Evolutionary conservation across 2,329 filamentous ascomycete species (phyloP).

Genomic region (Fusarium coffeatum): DNA sequence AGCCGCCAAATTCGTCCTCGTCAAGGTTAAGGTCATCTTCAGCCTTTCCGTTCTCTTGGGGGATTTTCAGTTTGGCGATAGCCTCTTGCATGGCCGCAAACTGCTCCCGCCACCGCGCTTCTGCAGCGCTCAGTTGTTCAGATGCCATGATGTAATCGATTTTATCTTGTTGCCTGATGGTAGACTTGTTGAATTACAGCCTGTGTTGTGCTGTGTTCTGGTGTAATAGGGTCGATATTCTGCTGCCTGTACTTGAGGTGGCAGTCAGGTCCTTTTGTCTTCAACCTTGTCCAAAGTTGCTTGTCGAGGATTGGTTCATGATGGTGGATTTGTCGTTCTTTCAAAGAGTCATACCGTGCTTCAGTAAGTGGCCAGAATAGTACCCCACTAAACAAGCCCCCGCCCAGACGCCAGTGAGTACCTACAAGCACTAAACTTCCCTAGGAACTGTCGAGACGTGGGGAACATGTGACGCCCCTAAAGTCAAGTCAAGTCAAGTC

Average conservation of each 20-base stretch:
- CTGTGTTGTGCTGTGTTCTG: background rate
- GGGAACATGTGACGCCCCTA: conserved; percentile 46
- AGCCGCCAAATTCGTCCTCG: conserved; percentile 71
- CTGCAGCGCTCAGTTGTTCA: conserved; percentile 54
- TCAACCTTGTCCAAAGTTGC: conserved; percentile 23
- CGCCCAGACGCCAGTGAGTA: conserved; percentile 30
- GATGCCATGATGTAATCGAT: conserved; percentile 50
- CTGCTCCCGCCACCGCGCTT: conserved; percentile 83
- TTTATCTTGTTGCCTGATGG: background rate
- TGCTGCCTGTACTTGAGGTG: conserved; percentile 27
- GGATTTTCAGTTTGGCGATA: conserved; percentile 76
- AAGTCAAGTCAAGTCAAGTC: conserved; percentile 5
- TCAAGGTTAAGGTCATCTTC: conserved; percentile 61
- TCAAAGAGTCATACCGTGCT: conserved; percentile 41
- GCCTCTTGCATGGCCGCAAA: conserved; percentile 87
- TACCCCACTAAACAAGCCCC: conserved; percentile 35
- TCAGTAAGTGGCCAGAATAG: background rate
- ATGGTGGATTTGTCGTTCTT: conserved; percentile 18
- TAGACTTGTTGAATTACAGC: background rate
- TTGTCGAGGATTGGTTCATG: conserved; percentile 33
- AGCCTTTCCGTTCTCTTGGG: conserved; percentile 52
- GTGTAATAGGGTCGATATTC: conserved; percentile 4
- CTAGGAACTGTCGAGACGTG: conserved; percentile 40
- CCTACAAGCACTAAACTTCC: conserved; percentile 27
- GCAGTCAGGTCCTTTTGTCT: conserved; percentile 28